A percentile compares a stretch with the other conserved stretches of the same genome.
These are phyloP conservation scores for Citrus inodora DNA, from an alignment of 345 rosid genomes.

Conservation along the genomic window DNA sequence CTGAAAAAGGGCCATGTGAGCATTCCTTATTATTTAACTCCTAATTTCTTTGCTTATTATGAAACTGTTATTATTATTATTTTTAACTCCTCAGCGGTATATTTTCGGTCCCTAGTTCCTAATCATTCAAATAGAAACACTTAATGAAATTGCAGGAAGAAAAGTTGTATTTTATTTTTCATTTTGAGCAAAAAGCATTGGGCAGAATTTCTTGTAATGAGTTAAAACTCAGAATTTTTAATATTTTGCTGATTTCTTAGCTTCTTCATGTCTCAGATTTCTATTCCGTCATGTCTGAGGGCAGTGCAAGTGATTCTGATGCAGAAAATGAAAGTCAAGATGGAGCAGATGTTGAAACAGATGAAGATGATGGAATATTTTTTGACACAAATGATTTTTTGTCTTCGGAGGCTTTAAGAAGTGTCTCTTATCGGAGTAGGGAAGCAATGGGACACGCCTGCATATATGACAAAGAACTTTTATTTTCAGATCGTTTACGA, in stretches of 20 bases:
- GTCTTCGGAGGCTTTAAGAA: constrained; percentile 80
- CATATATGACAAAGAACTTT: constrained; percentile 52
- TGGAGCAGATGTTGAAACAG: constrained; percentile 86
- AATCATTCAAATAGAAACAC: neutral
- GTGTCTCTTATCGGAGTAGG: constrained; percentile 85
- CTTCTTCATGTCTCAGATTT: constrained; percentile 60
- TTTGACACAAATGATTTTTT: constrained; percentile 90
- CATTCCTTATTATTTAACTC: neutral
- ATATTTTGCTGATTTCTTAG: constrained; percentile 11
- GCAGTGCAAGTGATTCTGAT: constrained; percentile 79
- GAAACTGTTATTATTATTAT: neutral
- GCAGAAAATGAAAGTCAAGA: constrained; percentile 92
- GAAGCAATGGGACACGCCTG: constrained; percentile 60
- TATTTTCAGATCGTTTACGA: constrained; percentile 51
- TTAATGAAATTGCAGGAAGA: neutral
- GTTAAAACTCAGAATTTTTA: neutral
- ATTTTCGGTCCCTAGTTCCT: neutral
- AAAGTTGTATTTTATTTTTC: neutral
- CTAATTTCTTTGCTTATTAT: neutral
- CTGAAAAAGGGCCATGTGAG: neutral
- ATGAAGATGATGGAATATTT: constrained; percentile 74
- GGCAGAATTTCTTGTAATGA: neutral
- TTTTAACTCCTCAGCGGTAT: neutral
- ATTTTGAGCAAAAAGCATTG: neutral
- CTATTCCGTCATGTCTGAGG: constrained; percentile 98